Conservation (phyloP, 1,284 basidiomycete species). For the Fomes fomentarius region DNA sequence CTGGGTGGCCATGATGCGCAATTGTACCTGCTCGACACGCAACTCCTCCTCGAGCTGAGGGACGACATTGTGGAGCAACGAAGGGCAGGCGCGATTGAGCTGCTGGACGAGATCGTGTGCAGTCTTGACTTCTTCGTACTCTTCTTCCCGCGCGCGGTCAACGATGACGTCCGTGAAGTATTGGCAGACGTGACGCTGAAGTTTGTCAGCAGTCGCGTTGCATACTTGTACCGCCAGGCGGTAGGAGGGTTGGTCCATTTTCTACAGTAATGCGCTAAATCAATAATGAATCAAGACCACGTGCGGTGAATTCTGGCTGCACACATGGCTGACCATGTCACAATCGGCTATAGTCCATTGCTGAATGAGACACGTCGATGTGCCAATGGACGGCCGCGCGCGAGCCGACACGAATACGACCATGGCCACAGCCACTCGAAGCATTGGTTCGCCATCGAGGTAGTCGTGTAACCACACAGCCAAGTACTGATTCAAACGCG, state of each 20-base stretch:
- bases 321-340: too few species aligned
- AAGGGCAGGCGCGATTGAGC: conserved; percentile 81
- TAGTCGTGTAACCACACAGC: too few species aligned
- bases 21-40: conserved; percentile 71
- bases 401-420: too few species aligned
- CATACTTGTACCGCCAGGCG: conserved; percentile 90
- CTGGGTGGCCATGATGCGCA: conserved; percentile 81
- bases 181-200: conserved; percentile 88
- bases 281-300: too few species aligned
- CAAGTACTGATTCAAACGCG: too few species aligned
- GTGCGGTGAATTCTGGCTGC: too few species aligned
- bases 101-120: conserved; percentile 89
- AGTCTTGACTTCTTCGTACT: conserved; percentile 67
- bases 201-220: conserved; percentile 80
- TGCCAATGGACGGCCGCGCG: too few species aligned
- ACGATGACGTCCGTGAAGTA: conserved; percentile 91
- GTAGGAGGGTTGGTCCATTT: conserved; percentile 77
- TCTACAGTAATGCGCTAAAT: conserved; percentile 48
- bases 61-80: conserved; percentile 86
- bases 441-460: too few species aligned
- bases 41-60: conserved; percentile 94
- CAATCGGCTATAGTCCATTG: too few species aligned
- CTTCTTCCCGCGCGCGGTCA: conserved; percentile 57
- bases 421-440: too few species aligned
- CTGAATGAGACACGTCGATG: too few species aligned